Conservation (phyloP, 2,329 filamentous ascomycete genomes). For the Cytospora schulzeri region DNA sequence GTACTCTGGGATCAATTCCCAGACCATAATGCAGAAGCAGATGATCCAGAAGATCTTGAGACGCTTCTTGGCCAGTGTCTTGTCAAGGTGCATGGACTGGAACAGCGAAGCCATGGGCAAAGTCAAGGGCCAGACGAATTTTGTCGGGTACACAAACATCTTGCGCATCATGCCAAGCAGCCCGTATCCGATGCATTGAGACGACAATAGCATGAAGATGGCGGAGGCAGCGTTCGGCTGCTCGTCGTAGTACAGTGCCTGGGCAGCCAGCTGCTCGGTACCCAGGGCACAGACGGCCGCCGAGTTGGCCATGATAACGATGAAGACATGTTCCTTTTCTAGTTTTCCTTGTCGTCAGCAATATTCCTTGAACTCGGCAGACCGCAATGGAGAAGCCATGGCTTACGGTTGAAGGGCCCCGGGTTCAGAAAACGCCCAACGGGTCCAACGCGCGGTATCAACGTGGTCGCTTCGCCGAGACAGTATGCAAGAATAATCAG, state of each 20-base stretch:
- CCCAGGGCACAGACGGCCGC: slow-evolving; percentile 29
- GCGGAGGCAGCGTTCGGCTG: slow-evolving; percentile 42
- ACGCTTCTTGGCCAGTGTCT: slow-evolving; percentile 40
- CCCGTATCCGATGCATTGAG: slow-evolving; percentile 52
- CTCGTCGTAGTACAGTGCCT: slow-evolving; percentile 49
- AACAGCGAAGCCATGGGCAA: slow-evolving; percentile 36
- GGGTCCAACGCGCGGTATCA: neutral
- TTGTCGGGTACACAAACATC: slow-evolving; percentile 49
- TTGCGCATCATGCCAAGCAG: slow-evolving; percentile 50
- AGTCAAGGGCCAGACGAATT: slow-evolving; percentile 40
- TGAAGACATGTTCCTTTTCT: slow-evolving; percentile 28
- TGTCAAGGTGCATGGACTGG: slow-evolving; percentile 35
- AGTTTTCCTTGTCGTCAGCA: neutral
- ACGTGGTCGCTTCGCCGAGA: slow-evolving; percentile 26
- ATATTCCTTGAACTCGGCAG: neutral
- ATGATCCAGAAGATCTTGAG: slow-evolving; percentile 44
- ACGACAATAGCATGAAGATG: slow-evolving; percentile 50
- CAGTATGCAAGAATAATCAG: slow-evolving; percentile 47
- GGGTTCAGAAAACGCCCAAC: slow-evolving; percentile 38
- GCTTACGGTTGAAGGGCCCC: slow-evolving; percentile 28
- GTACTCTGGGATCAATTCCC: slow-evolving; percentile 52
- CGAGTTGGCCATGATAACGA: slow-evolving; percentile 30
- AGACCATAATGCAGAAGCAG: slow-evolving; percentile 44
- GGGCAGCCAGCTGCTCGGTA: slow-evolving; percentile 45
- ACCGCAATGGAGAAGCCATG: neutral